Base-by-base conservation (phyloP, 345 rosid species). In the Melaleuca quinquenervia region DNA sequence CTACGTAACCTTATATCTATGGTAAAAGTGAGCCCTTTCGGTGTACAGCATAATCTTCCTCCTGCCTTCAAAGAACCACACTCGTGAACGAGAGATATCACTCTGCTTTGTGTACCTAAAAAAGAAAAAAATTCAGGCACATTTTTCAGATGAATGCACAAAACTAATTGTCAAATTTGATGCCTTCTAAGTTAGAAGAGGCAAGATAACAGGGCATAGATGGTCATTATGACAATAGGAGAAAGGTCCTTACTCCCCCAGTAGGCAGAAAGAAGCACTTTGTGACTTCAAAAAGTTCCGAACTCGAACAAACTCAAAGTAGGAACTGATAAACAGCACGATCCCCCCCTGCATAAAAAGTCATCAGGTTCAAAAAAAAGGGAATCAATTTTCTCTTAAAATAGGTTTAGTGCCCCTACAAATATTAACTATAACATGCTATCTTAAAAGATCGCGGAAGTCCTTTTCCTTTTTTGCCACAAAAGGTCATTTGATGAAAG, bases 11-110 rank as follows among this genome's bases (percentile, higher is more conserved):
- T 96, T 94, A 85, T 94, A 97, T 96, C 99, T 91, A 88, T 87
- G 91, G 91, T 94, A 94, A 88, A 97, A 97, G 89, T 95, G 98
- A 44, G 91, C 88, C 91, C 99, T 94, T 91, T 96, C 96, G 1
- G 97, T 97, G 92, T 95, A 97, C 76, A 97, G 95, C 94, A 97
- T 92, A 86, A 96, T 94, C 90, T 95, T 95, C 85, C 88, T 88
- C 56, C 53, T 91, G 89, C 96, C 96, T 87, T 91, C 92, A 84
- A 94, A 94, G 90, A 97, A 97, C 93, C 91, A 87, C 85, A 92
- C 88, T 83, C 98, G 92, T 70, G 98, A 94, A 41, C 96, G 96
- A 48, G 98, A 95, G 88, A 96, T 89, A 86, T 96, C 98, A n/a
- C 91, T 86, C 76, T 92, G 90, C 89, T 93, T 88, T 41, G 96